Evolutionary conservation across 345 rosid genomes (phyloP), one percentile per base, ranked within the genome.

Genomic region (Brassica carinata): DNA sequence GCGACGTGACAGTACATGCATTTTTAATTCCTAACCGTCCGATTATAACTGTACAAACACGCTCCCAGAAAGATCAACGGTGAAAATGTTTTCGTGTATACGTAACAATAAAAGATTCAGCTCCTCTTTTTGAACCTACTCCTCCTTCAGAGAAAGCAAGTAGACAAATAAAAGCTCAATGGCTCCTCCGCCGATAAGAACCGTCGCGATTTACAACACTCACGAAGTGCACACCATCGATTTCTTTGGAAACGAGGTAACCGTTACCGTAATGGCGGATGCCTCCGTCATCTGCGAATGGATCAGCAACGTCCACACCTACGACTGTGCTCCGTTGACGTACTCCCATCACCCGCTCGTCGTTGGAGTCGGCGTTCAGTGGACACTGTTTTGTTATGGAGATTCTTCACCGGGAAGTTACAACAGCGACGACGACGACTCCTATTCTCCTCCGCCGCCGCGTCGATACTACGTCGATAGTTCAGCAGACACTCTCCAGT

Each of bases 361-460:
- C 64, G 81, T 85, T 18, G 83, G 87, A n/a, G n/a, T 85, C 71
- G 83, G 84, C 7, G 86, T 83, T 23, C 79, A 74, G 10, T 80
- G 86, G 87, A 59, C 15, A 27, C 73, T 76, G 5, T 0, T 8
- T 26, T 4, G 43, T 23, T 26, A 4, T 17, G 5, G 59, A 51
- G 15, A 26, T 58, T 17, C 30, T 14, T 1, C 29, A 1, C 55
- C 4, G 5, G 34, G 8, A 7, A 2, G 7, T 1, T 23, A 72
- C 67, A 10, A 61, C 76, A 18, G 13, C 51, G 65, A 62, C 30
- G 5, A 3, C 17, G 18, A 29, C 2, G 5, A 10, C 48, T 15
- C 30, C 30, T 15, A 17, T 4, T 1, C 10, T 59, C 31, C 64
- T 8, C n/a, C 31, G 9, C 8, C 71, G 55, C 43, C 43, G 43